phyloP scores from a whole-genome alignment of 2,329 filamentous ascomycete genomes.

The Cordyceps militaris region DNA sequence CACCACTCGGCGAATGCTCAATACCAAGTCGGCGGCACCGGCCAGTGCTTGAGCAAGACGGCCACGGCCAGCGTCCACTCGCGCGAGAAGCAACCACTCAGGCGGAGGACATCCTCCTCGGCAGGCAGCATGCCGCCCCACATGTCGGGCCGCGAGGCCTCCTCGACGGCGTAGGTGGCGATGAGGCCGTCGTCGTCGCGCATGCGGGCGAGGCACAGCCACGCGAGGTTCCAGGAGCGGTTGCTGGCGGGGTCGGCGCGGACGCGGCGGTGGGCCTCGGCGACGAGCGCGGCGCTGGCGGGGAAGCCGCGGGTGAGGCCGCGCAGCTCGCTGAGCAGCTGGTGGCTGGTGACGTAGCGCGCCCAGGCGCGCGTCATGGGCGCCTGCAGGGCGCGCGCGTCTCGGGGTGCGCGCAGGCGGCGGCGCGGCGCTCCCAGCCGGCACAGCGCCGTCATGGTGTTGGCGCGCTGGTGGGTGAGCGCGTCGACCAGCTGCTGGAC shows the following conservation, averaged over 20 bases:
- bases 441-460: constrained; percentile 65
- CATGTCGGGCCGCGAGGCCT: constrained; percentile 60
- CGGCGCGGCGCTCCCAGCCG: constrained; percentile 62
- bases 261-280: constrained; percentile 59
- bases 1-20: constrained; percentile 27
- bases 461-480: constrained; percentile 60
- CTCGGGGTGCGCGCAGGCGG: constrained; percentile 50
- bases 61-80: constrained; percentile 62
- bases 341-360: constrained; percentile 64
- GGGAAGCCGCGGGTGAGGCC: constrained; percentile 61
- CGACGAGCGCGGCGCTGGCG: constrained; percentile 56
- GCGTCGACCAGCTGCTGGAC: constrained; percentile 51
- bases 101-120: constrained; percentile 47
- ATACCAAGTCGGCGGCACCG: constrained; percentile 49
- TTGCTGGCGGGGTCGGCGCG: constrained; percentile 57
- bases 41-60: constrained; percentile 64
- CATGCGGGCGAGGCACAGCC: constrained; percentile 63
- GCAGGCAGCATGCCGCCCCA: constrained; percentile 57
- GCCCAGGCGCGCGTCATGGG: constrained; percentile 67
- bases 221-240: constrained; percentile 70
- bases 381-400: constrained; percentile 49
- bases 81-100: constrained; percentile 54
- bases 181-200: constrained; percentile 57
- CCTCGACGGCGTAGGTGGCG: constrained; percentile 49
- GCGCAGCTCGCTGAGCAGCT: constrained; percentile 62